These are phyloP conservation scores for Fusarium sarcochroum DNA, from an alignment of 2,329 filamentous ascomycete genomes.

Conservation along the genomic window DNA sequence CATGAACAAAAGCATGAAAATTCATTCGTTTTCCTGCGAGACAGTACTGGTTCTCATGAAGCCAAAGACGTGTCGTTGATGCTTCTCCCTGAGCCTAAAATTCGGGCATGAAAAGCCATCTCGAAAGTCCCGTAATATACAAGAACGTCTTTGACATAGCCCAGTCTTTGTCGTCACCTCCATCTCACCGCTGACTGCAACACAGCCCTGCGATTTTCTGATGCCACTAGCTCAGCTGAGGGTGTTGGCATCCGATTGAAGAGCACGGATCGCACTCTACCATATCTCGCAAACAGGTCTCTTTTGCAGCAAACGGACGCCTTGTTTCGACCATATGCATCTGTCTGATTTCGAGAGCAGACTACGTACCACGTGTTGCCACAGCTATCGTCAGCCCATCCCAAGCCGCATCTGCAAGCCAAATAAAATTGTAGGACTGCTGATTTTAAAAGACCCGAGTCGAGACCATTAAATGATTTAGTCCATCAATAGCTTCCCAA, in stretches of 20 bases:
- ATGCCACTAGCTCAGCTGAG: background rate
- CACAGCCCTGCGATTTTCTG: slow-evolving; percentile 25
- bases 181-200: background rate
- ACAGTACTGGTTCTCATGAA: background rate
- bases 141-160: background rate
- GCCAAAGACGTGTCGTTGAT: background rate
- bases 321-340: background rate
- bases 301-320: background rate
- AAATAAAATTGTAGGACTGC: slow-evolving; percentile 7
- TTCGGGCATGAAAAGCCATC: too few species aligned
- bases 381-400: background rate
- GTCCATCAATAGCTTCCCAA: background rate
- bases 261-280: slow-evolving; percentile 1
- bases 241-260: slow-evolving; percentile 2
- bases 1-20: background rate
- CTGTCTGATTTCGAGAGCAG: background rate
- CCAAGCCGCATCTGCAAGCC: background rate
- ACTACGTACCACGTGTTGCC: background rate
- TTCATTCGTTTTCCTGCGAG: background rate
- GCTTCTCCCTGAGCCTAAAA: background rate
- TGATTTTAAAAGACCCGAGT: background rate
- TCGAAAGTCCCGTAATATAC: background rate
- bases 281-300: background rate
- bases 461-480: background rate
- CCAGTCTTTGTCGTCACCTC: background rate